These are phyloP conservation scores for Ensete ventricosum DNA, from an alignment of 176 grass and related monocot species.

Conservation along the genomic window DNA sequence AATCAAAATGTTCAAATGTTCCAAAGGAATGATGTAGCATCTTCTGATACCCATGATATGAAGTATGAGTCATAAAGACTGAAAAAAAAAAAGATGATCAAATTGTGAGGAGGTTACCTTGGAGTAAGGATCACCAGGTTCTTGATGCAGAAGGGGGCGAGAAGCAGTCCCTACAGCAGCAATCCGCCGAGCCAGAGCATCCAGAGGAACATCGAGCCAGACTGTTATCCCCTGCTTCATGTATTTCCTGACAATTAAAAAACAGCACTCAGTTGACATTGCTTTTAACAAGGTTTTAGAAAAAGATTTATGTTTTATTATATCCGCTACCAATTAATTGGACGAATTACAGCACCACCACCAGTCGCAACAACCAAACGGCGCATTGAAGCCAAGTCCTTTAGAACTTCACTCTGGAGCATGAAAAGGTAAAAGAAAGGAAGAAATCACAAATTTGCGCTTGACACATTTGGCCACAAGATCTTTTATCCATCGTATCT, in stretches of 20 bases:
- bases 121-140: slow-evolving; percentile 84
- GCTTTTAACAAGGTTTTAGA: slow-evolving; percentile 10
- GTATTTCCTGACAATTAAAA: slow-evolving; percentile 55
- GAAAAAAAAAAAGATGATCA: background rate
- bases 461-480: too few relatives aligned
- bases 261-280: slow-evolving; percentile 3
- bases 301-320: background rate
- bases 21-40: background rate
- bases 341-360: slow-evolving; percentile 89
- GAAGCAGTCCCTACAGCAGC: slow-evolving; percentile 90
- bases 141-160: slow-evolving; percentile 82
- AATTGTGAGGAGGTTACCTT: slow-evolving; percentile 45
- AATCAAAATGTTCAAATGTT: too few relatives aligned
- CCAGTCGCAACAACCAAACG: slow-evolving; percentile 98
- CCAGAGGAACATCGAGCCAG: slow-evolving; percentile 96
- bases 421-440: background rate
- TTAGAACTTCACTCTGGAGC: slow-evolving; percentile 79
- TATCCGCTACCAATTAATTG: slow-evolving; percentile 73
- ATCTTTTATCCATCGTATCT: too few relatives aligned
- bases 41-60: background rate
- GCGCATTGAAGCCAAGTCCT: slow-evolving; percentile 72
- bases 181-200: slow-evolving; percentile 81
- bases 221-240: slow-evolving; percentile 92
- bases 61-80: too few relatives aligned
- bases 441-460: too few relatives aligned